Conservation (phyloP, 306 rosid species). For the Echinosophora koreensis region DNA sequence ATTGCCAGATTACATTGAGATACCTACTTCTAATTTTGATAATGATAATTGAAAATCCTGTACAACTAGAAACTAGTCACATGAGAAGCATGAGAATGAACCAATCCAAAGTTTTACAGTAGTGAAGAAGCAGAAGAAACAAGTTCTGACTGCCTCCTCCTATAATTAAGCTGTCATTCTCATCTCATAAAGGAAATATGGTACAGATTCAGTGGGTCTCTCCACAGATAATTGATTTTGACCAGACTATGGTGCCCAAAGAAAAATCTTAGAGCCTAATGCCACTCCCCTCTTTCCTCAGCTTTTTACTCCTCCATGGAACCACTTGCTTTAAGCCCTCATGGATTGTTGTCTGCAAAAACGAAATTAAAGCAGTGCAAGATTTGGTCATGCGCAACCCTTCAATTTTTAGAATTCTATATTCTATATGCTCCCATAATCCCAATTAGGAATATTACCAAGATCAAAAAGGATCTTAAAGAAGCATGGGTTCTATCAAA, state of each 20-base stretch:
- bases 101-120: conserved; percentile 31
- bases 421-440: background rate
- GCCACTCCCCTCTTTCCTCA: conserved; percentile 52
- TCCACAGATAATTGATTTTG: conserved; percentile 41
- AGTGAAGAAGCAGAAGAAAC: conserved; percentile 20
- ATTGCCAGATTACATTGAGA: background rate
- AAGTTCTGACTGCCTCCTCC: conserved; percentile 20
- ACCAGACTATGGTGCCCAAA: conserved; percentile 1
- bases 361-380: background rate
- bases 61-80: conserved; percentile 12
- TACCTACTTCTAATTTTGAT: conserved; percentile 6
- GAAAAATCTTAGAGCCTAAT: conserved; percentile 9
- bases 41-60: conserved; percentile 18
- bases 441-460: background rate
- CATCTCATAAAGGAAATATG: conserved; percentile 12
- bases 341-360: conserved; percentile 62
- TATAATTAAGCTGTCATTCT: conserved; percentile 22
- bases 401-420: background rate
- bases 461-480: background rate
- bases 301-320: conserved; percentile 70
- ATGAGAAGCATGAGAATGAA: background rate
- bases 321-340: conserved; percentile 77
- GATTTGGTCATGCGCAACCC: conserved; percentile 1
- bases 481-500: background rate
- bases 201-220: conserved; percentile 22